A percentile compares a stretch with the other conserved stretches of the same genome.
These are phyloP conservation scores for Fallopia convolvulus DNA, from an alignment of 148 eudicot species.

Conservation along the genomic window DNA sequence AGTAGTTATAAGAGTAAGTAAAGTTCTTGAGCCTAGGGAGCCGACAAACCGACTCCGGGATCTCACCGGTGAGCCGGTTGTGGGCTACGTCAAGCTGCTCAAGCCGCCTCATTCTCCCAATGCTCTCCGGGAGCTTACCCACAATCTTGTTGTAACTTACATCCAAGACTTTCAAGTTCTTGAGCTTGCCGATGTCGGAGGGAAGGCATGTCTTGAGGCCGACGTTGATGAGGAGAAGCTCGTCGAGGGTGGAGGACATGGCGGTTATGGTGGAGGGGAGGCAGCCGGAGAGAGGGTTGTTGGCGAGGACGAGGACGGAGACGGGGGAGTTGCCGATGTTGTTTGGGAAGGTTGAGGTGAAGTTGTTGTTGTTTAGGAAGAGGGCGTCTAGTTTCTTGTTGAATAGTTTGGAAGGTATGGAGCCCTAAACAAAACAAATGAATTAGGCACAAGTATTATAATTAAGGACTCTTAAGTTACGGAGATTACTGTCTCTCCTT, in stretches of 20 bases:
- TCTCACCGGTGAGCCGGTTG: conserved; percentile 54
- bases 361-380: conserved; percentile 20
- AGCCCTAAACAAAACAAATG: conserved; percentile 34
- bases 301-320: conserved; percentile 24
- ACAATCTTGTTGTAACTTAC: conserved; percentile 25
- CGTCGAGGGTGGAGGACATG: conserved; percentile 19
- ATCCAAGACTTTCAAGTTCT: conserved; percentile 9
- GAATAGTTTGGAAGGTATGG: conserved; percentile 47
- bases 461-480: too few species aligned
- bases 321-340: conserved; percentile 21
- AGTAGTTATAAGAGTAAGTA: conserved; percentile 62
- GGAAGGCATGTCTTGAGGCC: conserved; percentile 25
- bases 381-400: conserved; percentile 22
- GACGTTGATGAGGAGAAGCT: conserved; percentile 19
- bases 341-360: conserved; percentile 20
- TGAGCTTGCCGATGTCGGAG: conserved; percentile 15
- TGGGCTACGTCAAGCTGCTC: conserved; percentile 75
- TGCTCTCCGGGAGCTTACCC: conserved; percentile 39
- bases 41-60: conserved; percentile 49
- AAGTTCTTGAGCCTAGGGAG: conserved; percentile 57
- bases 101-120: conserved; percentile 46
- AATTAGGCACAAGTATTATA: neutral
- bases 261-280: conserved; percentile 16
- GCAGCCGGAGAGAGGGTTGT: conserved; percentile 27
- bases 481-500: too few species aligned